These are phyloP conservation scores for Chaetomium cochliodes DNA, from an alignment of 495 filamentous ascomycete species.

Conservation along the genomic window DNA sequence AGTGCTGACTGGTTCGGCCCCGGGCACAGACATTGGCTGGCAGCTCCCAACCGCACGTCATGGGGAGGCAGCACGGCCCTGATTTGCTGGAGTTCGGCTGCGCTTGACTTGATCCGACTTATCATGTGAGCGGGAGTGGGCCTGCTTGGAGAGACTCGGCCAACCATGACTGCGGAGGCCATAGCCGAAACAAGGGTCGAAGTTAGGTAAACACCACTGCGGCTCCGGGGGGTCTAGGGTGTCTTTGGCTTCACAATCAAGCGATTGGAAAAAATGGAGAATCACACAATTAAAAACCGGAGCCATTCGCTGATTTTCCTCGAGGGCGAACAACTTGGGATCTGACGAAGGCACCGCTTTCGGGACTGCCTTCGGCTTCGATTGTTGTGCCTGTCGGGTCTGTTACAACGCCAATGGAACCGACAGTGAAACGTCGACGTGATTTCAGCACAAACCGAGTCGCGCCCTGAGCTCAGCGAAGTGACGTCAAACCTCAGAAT, in stretches of 20 bases:
- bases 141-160: neutral
- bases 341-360: no score
- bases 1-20: slow-evolving; percentile 17
- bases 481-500: neutral
- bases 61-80: slow-evolving; percentile 12
- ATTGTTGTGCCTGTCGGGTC: no score
- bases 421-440: neutral
- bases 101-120: slow-evolving; percentile 19
- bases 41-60: slow-evolving; percentile 25
- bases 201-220: neutral
- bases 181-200: slow-evolving; percentile 8
- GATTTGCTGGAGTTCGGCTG: slow-evolving; percentile 15
- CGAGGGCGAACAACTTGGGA: no score
- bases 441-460: neutral
- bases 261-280: no score
- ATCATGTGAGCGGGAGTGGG: slow-evolving; percentile 26
- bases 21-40: slow-evolving; percentile 2
- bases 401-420: no score
- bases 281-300: no score
- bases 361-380: no score
- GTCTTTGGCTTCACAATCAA: no score
- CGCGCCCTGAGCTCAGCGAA: neutral
- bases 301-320: no score
- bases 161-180: slow-evolving; percentile 10
- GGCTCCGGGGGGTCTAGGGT: neutral